These are phyloP conservation scores for Macrolepiota dolichaula DNA, from an alignment of 768 basidiomycete species.

Conservation along the genomic window DNA sequence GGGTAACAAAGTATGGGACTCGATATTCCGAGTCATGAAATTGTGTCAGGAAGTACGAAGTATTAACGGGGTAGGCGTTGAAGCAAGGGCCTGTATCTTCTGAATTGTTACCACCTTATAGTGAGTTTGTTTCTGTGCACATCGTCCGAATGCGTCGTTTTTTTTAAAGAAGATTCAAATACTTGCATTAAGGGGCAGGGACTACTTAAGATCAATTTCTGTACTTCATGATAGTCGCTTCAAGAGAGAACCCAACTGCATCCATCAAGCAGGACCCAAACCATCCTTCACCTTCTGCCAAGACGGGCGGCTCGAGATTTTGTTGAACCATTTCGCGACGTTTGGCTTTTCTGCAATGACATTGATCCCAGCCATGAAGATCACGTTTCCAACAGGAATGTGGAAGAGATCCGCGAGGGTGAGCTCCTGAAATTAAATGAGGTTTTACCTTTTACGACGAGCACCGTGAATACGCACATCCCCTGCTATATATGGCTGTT, in stretches of 20 bases:
- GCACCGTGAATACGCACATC: slow-evolving; percentile 23
- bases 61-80: neutral
- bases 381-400: slow-evolving; percentile 32
- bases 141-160: too few relatives aligned
- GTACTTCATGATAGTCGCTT: neutral
- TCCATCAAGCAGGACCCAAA: neutral
- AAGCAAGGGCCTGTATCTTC: too few relatives aligned
- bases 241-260: neutral
- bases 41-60: neutral
- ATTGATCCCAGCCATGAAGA: slow-evolving; percentile 20
- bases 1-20: neutral
- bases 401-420: slow-evolving; percentile 46
- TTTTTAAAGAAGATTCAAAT: too few relatives aligned
- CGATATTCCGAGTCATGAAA: neutral
- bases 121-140: too few relatives aligned
- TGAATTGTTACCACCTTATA: too few relatives aligned
- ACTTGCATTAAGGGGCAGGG: neutral
- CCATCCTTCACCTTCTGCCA: slow-evolving; percentile 48
- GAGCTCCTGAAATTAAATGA: slow-evolving; percentile 24
- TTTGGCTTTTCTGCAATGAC: slow-evolving; percentile 37
- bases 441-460: neutral
- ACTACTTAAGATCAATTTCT: neutral
- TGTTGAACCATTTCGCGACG: slow-evolving; percentile 32
- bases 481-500: slow-evolving; percentile 44
- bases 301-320: slow-evolving; percentile 38